Evolutionary conservation across 352 stramenopile genomes (phyloP), one percentile per base, ranked within the genome.

Genomic region (Globisporangium paddicum): DNA sequence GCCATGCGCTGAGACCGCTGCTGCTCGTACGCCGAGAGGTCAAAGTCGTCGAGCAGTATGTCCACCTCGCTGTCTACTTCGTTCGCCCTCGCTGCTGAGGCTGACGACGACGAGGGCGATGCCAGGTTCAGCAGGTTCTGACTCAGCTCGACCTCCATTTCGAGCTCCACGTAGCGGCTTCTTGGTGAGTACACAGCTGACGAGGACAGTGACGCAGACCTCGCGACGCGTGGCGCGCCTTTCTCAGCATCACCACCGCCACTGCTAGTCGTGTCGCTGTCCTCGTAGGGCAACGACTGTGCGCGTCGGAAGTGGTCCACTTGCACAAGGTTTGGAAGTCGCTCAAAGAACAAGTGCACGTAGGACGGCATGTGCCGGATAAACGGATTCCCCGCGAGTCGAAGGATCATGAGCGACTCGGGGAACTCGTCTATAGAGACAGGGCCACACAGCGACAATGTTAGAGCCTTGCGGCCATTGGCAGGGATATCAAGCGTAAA

Each of bases 311-410:
- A 77, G 13, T 82, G 68, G 26, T 88, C 76, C 40, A 90, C 66
- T 34, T 89, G 72, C 14, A 80, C 64, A 3, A 90, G 65, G 30
- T 79, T 81, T 16, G 80, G 77, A n/a, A 90, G 59, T 32, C 64
- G 61, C 45, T 87, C 75, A 37, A 90, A 90, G 57, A 88, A 75
- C 7, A 82, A 59, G 30, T 76, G 64, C 26, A 75, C 77, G 51
- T 88, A 88, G 13, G 68, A 64, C 8, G 78, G 80, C 62, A 78
- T 86, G 63, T 79, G 70, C 6, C 66, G 62, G 2, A 78, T 59
- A 54, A 88, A 88, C 21, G 78, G 78, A 51, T 90, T 90, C 4
- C 72, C 78, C 10, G 68, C 62, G 2, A 90, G 59, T 9, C 77
- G 66, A 0, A 90, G 54, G 28, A 88, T 69, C 16, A 75, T 61